These are phyloP conservation scores for Dictyostelium discoideum DNA, from an alignment of 78 protist species.

Conservation along the genomic window dicty_2.7 NC_007088.5:4706001-4706500, in stretches of 20 bases:
- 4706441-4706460: conserved; percentile 99
- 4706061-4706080: conserved; percentile 98
- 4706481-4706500: conserved; percentile 96
- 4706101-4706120: conserved; percentile 99
- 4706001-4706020: conserved; percentile 97
- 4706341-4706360: conserved; percentile 99
- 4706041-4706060: conserved; percentile 99
- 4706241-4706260: conserved; percentile 99
- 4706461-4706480: conserved; percentile 97
- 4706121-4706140: conserved; percentile 98
- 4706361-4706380: conserved; percentile 93
- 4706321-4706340: conserved; percentile 99
- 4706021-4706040: conserved; percentile 98
- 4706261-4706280: conserved; percentile 99
- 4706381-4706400: conserved; percentile 99
- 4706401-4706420: conserved; percentile 99
- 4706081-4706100: conserved; percentile 99
- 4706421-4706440: conserved; percentile 99
- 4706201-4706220: conserved; percentile 99
- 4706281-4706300: conserved; percentile 99
- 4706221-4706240: conserved; percentile 99
- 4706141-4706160: conserved; percentile 99
- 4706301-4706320: conserved; percentile 99
- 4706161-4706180: conserved; percentile 96
- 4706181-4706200: conserved; percentile 98